Conservation (phyloP, 2,329 filamentous ascomycete genomes). For the Ophiosphaerella herpotricha region DNA sequence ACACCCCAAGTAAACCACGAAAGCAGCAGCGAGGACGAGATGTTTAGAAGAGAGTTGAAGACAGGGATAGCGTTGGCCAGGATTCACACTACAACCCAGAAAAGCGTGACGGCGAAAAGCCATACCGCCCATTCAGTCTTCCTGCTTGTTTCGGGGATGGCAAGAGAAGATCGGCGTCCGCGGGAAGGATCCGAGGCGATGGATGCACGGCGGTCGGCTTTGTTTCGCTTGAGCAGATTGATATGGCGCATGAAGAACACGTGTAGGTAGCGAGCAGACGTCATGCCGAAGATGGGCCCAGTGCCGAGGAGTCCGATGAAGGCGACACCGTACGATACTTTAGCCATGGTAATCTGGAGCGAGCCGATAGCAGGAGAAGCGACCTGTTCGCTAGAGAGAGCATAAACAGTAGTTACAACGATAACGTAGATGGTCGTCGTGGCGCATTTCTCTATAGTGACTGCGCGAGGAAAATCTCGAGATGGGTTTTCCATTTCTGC, state of each 20-base stretch:
- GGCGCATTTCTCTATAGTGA: conserved; percentile 32
- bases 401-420: conserved; percentile 29
- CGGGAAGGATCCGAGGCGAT: conserved; percentile 12
- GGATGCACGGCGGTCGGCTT: conserved; percentile 7
- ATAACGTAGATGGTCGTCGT: conserved; percentile 26
- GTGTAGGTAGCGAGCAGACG: conserved; percentile 27
- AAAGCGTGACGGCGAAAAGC: conserved; percentile 27
- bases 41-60: conserved; percentile 33
- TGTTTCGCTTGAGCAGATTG: conserved; percentile 16
- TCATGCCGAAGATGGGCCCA: conserved; percentile 31
- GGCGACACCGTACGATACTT: conserved; percentile 25
- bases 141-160: conserved; percentile 18
- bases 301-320: conserved; percentile 31
- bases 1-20: conserved; percentile 36
- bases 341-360: too few relatives aligned
- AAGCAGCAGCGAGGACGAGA: conserved; percentile 27
- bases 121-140: conserved; percentile 24
- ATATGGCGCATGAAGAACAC: conserved; percentile 29
- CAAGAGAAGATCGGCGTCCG: conserved; percentile 21
- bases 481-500: conserved; percentile 34
- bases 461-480: conserved; percentile 30
- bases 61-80: conserved; percentile 35
- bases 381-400: conserved; percentile 31
- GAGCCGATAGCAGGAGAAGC: conserved; percentile 30
- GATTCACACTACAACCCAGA: conserved; percentile 35